Evolutionary conservation across 805 yeast species (phyloP), one percentile per base, ranked within the genome.

Genomic region (Candida golubevii): DNA sequence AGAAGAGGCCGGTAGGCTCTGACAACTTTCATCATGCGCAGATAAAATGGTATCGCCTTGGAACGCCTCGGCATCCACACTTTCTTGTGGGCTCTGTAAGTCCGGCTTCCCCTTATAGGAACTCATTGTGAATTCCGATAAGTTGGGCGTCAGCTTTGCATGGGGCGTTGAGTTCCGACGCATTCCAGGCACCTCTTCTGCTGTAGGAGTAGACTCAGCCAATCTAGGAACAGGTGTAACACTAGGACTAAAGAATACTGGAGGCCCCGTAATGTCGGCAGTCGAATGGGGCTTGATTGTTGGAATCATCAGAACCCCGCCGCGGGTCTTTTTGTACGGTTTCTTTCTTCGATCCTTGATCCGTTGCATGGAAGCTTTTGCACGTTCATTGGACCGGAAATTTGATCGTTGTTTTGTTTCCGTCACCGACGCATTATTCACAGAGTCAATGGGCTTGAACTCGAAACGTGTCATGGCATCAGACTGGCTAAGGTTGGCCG

Each of bases 311-410:
- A 41, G 40, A 11, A 38, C 26, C 7, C 45, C 38, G 6, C 48
- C 47, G 7, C 41, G 42, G 7, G 60, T 53, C 39, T 60, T 63
- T 42, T 66, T 53, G 2, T 54, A 46, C 34, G 58, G 53, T 53
- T 74, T 78, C 47, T 80, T 74, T 42, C 86, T 63, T 46, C 86
- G 68, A 35, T 78, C 77, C 46, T 75, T 70, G 73, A 81, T 81
- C 59, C 88, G 66, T 44, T 77, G 70, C 14, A 82, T 56, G 0
- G 86, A 80, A 0, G 86, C 85, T 54, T 80, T 82, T 0, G 87
- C 86, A 51, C 86, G 66, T 50, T 79, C 85, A 32, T 71, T 66
- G 1, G 85, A 78, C 42, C 81, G 46, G 30, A 29, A 41, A 14
- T 48, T 53, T 5, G 58, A 50, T 15, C 56, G 40, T 37, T 39